Base-by-base conservation (phyloP, 768 basidiomycete genomes). In the Leccinum longicurvipes region DNA sequence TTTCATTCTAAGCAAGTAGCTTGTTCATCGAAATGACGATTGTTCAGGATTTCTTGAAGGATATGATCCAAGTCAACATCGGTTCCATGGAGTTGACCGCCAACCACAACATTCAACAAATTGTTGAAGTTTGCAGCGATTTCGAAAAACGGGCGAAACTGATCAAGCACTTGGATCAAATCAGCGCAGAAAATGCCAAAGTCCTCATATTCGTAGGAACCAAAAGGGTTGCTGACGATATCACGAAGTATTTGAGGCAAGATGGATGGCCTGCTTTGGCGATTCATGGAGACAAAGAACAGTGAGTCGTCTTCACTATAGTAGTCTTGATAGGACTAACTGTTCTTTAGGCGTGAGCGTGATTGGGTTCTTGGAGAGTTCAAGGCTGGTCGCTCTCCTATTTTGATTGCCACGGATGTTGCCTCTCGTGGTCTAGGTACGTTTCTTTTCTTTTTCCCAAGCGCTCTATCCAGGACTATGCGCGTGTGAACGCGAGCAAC, bases 241-340 rank as follows among this genome's bases (percentile, higher is more conserved):
- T 99, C 66, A 99, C 97, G 19, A 98, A 98, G 74, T 95, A 93
- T 67, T 80, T 99, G 55, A 89, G 97, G 56, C 89, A 91, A 79
- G 97, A 99, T 67, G 97, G 97, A 14, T 99, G 97, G 97, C 97
- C 97, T n/a, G 97, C 97, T 14, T 79, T 99, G 34, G 96, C 97
- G 52, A 99, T 99, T 67, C 97, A 99, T 69, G 97, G 97, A 66
- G 97, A 99, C 79, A 99, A 99, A 76, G 94, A 94, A 78, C 93
- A 97, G 91, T 95, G 70, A 63, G 89, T 79, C 6, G 4, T 17
- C 4, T 19, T 31, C 50, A 8, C 48, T 10, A 29, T 34, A n/a
- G 21, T n/a, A n/a, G 11, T 11, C 14, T 21, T 8, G 25, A 14
- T 51, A 5, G 24, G 27, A 15, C 44, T 51, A 59, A 42, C 66